Evolutionary conservation across 108 stramenopile species (phyloP).

Genomic region (Schizochytrium sp.): DNA sequence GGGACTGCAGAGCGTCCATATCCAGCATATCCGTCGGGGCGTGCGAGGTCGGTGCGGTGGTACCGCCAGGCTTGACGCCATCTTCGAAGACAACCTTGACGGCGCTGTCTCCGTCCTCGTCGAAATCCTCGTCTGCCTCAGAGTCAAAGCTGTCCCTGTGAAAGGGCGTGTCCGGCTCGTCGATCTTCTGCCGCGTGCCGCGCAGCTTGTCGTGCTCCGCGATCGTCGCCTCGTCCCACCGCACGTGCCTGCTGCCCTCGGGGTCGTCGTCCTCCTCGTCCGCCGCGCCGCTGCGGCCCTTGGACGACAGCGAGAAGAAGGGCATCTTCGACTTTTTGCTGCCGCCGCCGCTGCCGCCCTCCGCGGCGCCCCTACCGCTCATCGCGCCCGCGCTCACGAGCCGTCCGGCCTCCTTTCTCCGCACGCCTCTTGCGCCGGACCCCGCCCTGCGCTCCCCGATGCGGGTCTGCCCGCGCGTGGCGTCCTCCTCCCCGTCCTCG

Average conservation of each 20-base stretch:
- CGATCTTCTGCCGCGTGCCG: constrained; percentile 46
- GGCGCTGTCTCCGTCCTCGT: background rate
- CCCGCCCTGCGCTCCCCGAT: background rate
- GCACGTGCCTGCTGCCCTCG: background rate
- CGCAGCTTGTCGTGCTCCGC: constrained; percentile 49
- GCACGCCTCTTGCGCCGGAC: background rate
- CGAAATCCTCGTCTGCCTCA: background rate
- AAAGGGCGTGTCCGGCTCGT: constrained; percentile 30
- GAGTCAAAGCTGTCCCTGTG: constrained; percentile 4
- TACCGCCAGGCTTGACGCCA: background rate
- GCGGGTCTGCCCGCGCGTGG: background rate
- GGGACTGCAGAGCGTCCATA: background rate
- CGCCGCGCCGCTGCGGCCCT: background rate
- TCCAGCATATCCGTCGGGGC: background rate
- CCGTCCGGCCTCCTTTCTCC: background rate
- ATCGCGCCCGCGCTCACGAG: background rate
- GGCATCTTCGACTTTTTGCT: background rate
- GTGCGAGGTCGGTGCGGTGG: background rate
- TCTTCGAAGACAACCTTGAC: background rate
- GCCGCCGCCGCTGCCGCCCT: background rate
- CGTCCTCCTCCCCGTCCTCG: background rate
- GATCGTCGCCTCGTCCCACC: constrained; percentile 45
- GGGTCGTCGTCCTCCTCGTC: background rate
- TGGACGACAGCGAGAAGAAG: background rate
- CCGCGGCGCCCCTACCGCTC: background rate